These are phyloP conservation scores for Brassica napus DNA, from an alignment of 345 rosid genomes.

Conservation along the genomic window Da-Ae NC_063440.1:22923001-22923500, in stretches of 20 bases:
- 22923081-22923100: constrained; percentile 77
- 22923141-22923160: constrained; percentile 97
- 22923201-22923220: constrained; percentile 97
- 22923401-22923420: no score
- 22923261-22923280: constrained; percentile 97
- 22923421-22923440: not conserved
- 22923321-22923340: constrained; percentile 97
- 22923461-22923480: constrained; percentile 45
- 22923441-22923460: not conserved
- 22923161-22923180: constrained; percentile 90
- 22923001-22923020: not conserved
- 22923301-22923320: constrained; percentile 75
- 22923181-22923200: constrained; percentile 98
- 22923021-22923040: not conserved
- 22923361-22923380: constrained; percentile 97
- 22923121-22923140: constrained; percentile 93
- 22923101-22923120: constrained; percentile 94
- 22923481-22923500: constrained; percentile 97
- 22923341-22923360: constrained; percentile 92
- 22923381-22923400: constrained; percentile 78
- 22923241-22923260: constrained; percentile 80
- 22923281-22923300: constrained; percentile 91
- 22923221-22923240: constrained; percentile 95
- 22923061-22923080: constrained; percentile 87
- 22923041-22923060: constrained; percentile 50